Percentiles rank a stretch among this genome's conserved stretches.
Conservation (phyloP, 106 monocot genomes). For the Cymbidium sinense region DNA sequence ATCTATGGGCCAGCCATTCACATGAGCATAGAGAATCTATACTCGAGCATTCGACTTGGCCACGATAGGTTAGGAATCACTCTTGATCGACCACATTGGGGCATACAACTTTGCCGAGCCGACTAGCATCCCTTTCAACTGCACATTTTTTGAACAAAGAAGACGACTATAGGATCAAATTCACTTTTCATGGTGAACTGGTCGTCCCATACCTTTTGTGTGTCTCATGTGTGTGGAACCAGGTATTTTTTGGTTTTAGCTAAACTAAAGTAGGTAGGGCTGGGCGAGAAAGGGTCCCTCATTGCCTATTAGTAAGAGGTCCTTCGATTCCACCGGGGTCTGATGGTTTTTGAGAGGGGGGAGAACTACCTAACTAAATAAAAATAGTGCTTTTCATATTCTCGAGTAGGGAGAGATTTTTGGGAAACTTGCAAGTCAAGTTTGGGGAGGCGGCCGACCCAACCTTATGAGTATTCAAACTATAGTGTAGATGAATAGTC, state of each 20-base stretch:
- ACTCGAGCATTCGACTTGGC: neutral
- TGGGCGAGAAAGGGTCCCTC: no score
- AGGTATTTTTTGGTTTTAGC: neutral
- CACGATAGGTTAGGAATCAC: neutral
- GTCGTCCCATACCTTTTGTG: neutral
- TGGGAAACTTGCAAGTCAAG: neutral
- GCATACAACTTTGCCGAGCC: neutral
- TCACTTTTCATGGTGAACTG: neutral
- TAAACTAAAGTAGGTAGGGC: no score
- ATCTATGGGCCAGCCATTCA: no score
- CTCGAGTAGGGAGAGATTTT: neutral
- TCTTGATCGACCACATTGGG: neutral
- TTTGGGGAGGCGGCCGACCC: neutral
- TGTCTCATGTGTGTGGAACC: constrained; percentile 4
- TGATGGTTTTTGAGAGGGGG: neutral
- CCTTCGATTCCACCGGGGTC: neutral
- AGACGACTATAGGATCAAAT: neutral
- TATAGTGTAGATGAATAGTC: constrained; percentile 11
- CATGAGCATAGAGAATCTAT: constrained; percentile 1
- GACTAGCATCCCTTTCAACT: constrained; percentile 1
- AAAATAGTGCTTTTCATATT: neutral
- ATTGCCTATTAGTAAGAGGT: neutral
- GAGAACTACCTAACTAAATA: neutral
- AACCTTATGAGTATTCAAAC: constrained; percentile 17
- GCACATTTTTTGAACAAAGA: no score